These are phyloP conservation scores for Linaria vulgaris DNA, from an alignment of 257 asterid species.

Conservation along the genomic window DNA sequence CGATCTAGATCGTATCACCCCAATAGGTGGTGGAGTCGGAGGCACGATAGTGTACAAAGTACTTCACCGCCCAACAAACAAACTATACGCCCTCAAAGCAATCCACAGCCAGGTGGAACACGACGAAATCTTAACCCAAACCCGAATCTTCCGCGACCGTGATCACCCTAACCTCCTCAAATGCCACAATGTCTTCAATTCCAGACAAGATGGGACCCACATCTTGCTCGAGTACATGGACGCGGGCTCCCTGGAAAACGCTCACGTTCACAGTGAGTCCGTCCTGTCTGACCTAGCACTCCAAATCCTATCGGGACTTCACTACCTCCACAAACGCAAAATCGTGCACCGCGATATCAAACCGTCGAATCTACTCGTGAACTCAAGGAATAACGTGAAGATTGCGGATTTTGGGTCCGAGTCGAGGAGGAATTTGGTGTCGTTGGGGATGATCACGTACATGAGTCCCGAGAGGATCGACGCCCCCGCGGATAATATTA, in stretches of 20 bases:
- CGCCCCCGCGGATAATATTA: no score
- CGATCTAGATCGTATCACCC: slow-evolving; percentile 70
- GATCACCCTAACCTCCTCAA: slow-evolving; percentile 31
- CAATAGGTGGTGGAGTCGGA: slow-evolving; percentile 84
- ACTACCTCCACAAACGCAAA: slow-evolving; percentile 26
- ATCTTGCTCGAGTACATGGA: slow-evolving; percentile 27
- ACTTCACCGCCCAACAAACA: slow-evolving; percentile 25
- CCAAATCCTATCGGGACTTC: slow-evolving; percentile 31
- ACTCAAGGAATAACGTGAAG: slow-evolving; percentile 24
- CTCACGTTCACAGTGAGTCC: slow-evolving; percentile 24
- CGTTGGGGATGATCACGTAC: slow-evolving; percentile 4
- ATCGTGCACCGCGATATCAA: slow-evolving; percentile 35
- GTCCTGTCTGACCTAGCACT: slow-evolving; percentile 24
- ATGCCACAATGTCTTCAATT: slow-evolving; percentile 29
- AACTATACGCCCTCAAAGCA: slow-evolving; percentile 30
- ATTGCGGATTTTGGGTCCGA: slow-evolving; percentile 39
- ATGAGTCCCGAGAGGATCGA: no score
- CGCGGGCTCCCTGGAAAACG: slow-evolving; percentile 27
- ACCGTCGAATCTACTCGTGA: slow-evolving; percentile 33
- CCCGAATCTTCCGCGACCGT: slow-evolving; percentile 29
- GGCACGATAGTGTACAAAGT: slow-evolving; percentile 68
- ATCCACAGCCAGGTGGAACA: slow-evolving; percentile 27
- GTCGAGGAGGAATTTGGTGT: no score
- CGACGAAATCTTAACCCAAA: slow-evolving; percentile 21
- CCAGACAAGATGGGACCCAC: neutral